A percentile compares a stretch with the other conserved stretches of the same genome.
Conservation (phyloP, 805 yeast genomes). For the Scheffersomyces ergatensis region DNA sequence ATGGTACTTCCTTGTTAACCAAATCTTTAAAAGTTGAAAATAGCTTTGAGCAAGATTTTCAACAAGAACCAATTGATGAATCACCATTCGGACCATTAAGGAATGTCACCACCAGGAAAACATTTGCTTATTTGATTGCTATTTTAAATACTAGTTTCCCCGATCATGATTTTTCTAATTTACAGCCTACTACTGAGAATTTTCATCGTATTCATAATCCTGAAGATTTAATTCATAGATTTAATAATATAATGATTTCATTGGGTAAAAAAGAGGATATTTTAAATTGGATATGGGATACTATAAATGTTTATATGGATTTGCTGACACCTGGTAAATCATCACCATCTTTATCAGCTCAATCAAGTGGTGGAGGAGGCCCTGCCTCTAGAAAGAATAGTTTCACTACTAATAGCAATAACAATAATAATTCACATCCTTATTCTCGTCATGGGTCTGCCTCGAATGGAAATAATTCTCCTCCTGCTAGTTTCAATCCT, state of each 20-base stretch:
- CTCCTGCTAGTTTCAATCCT: constrained; percentile 8
- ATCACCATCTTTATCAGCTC: constrained; percentile 15
- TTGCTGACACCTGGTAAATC: constrained; percentile 37
- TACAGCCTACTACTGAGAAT: constrained; percentile 74
- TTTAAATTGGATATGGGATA: constrained; percentile 81
- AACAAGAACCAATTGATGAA: constrained; percentile 28
- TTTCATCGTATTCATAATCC: constrained; percentile 33
- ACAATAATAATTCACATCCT: not conserved
- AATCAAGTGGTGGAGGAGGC: constrained; percentile 5
- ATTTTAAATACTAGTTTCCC: constrained; percentile 91
- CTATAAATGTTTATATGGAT: constrained; percentile 79
- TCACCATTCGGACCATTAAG: constrained; percentile 92
- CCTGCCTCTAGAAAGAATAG: constrained; percentile 24
- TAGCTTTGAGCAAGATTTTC: constrained; percentile 9
- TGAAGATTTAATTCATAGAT: constrained; percentile 56
- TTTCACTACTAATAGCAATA: constrained; percentile 9
- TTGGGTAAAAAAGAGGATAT: constrained; percentile 41
- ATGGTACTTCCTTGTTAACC: constrained; percentile 13
- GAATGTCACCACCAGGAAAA: constrained; percentile 79
- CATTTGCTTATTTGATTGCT: constrained; percentile 87
- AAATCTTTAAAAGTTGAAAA: constrained; percentile 19
- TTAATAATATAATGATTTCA: constrained; percentile 71
- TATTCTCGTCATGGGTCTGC: constrained; percentile 4
- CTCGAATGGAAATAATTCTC: constrained; percentile 10
- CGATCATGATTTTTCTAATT: constrained; percentile 87